Evolutionary conservation across 352 stramenopile genomes (phyloP).

Genomic region (Phytophthora foliorum): DNA sequence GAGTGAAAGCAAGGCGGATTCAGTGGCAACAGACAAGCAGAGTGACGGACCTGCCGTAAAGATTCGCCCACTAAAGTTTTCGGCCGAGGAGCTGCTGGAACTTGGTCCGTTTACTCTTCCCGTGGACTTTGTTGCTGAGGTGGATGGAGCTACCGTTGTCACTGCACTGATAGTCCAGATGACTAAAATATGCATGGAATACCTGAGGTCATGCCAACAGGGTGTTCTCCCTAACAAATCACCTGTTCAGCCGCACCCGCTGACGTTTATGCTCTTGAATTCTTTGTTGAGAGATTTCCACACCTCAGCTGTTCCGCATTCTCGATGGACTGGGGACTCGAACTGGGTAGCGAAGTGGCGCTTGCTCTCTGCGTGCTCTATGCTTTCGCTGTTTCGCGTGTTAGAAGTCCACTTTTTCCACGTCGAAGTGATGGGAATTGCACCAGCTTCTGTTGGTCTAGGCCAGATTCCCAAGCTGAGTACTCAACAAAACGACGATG

Average conservation of each 20-base stretch:
- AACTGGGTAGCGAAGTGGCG: constrained; percentile 59
- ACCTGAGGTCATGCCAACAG: constrained; percentile 75
- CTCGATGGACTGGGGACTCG: constrained; percentile 28
- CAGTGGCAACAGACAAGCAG: constrained; percentile 4
- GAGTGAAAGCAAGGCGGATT: constrained; percentile 24
- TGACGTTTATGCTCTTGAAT: constrained; percentile 92
- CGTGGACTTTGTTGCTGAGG: constrained; percentile 43
- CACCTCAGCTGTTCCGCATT: constrained; percentile 16
- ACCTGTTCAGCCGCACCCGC: constrained; percentile 79
- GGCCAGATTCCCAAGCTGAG: constrained; percentile 61
- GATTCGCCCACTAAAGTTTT: constrained; percentile 66
- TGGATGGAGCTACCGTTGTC: constrained; percentile 61
- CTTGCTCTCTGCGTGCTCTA: constrained; percentile 69
- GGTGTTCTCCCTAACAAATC: constrained; percentile 72
- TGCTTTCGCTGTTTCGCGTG: constrained; percentile 73
- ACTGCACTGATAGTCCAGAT: constrained; percentile 71
- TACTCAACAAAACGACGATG: constrained; percentile 25
- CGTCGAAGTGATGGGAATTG: constrained; percentile 80
- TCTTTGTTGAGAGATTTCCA: constrained; percentile 77
- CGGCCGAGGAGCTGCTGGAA: constrained; percentile 70
- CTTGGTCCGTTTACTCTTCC: constrained; percentile 74
- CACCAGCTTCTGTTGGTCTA: constrained; percentile 85
- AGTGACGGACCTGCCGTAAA: constrained; percentile 35
- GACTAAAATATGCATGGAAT: constrained; percentile 76
- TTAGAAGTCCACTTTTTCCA: constrained; percentile 90